Evolutionary conservation across 2,329 filamentous ascomycete genomes (phyloP).

Genomic region (Penicillium fuscoglaucum): DNA sequence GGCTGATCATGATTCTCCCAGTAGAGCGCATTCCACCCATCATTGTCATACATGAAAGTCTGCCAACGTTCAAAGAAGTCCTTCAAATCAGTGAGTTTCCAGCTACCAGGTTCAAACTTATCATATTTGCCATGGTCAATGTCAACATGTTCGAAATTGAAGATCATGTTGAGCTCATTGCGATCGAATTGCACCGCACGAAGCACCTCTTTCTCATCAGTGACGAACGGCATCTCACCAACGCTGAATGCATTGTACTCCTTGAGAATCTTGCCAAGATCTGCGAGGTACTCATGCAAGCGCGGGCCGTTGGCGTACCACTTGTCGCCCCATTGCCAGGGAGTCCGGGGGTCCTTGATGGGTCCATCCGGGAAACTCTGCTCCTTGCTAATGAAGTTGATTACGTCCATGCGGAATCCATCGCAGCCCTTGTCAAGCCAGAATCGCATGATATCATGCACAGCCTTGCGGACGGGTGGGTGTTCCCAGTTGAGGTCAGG

Average conservation of each 20-base stretch:
- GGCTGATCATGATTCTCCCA: conserved; percentile 68
- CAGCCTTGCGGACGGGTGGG: conserved; percentile 63
- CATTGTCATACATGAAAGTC: conserved; percentile 57
- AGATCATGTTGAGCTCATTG: conserved; percentile 69
- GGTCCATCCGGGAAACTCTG: conserved; percentile 53
- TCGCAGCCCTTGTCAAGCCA: conserved; percentile 75
- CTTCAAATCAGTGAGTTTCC: conserved; percentile 56
- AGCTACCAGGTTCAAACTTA: conserved; percentile 51
- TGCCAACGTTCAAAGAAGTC: conserved; percentile 59
- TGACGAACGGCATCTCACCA: conserved; percentile 59
- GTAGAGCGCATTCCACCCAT: conserved; percentile 66
- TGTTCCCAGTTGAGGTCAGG: conserved; percentile 88
- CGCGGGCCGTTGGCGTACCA: conserved; percentile 59
- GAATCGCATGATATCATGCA: conserved; percentile 73
- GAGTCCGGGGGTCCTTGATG: conserved; percentile 29
- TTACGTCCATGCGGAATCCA: conserved; percentile 73
- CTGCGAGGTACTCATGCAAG: conserved; percentile 59
- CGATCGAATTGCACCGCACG: conserved; percentile 57
- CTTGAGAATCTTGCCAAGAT: conserved; percentile 54
- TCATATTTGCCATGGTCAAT: conserved; percentile 55
- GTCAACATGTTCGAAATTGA: conserved; percentile 69
- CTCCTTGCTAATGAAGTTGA: conserved; percentile 70
- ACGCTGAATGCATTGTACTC: conserved; percentile 61
- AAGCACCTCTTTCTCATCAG: conserved; percentile 52
- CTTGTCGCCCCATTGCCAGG: conserved; percentile 40